A percentile compares a stretch with the other conserved stretches of the same genome.
Conservation (phyloP, 2,329 filamentous ascomycete genomes). For the Monosporascus sp. region DNA sequence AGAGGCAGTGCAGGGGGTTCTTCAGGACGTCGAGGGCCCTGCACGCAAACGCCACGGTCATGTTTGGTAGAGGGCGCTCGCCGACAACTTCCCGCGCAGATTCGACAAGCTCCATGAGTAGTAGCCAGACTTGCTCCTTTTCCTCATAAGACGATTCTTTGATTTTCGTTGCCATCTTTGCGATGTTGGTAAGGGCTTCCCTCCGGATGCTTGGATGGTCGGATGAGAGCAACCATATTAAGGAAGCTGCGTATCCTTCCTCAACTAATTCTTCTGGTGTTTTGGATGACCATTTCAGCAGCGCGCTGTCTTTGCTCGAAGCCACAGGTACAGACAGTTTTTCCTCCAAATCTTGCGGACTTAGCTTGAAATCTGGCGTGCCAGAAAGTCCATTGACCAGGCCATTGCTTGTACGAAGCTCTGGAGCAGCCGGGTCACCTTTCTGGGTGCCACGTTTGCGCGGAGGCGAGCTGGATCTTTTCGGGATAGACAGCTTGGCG, state of each 20-base stretch:
- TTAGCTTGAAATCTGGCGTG: constrained; percentile 17
- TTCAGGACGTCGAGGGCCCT: constrained; percentile 64
- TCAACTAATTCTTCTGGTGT: constrained; percentile 74
- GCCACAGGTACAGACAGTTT: constrained; percentile 45
- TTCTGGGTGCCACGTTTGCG: background rate
- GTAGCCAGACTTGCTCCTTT: constrained; percentile 70
- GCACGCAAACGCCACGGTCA: constrained; percentile 70
- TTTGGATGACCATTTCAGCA: constrained; percentile 67
- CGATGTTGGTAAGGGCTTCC: constrained; percentile 67
- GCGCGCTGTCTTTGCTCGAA: constrained; percentile 44
- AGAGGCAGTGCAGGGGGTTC: constrained; percentile 76
- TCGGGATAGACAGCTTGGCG: constrained; percentile 21
- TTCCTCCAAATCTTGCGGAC: constrained; percentile 42
- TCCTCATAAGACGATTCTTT: constrained; percentile 69
- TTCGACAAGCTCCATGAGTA: constrained; percentile 75
- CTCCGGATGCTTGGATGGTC: constrained; percentile 69
- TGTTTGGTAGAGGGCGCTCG: constrained; percentile 59
- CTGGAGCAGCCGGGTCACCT: background rate
- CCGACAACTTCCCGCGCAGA: constrained; percentile 56
- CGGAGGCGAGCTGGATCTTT: constrained; percentile 4
- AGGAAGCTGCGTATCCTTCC: constrained; percentile 63
- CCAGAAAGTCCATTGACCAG: background rate
- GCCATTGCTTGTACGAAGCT: background rate
- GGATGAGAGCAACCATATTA: constrained; percentile 74
- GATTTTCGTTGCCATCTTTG: constrained; percentile 58